phyloP scores from a whole-genome alignment of 305 asterid genomes.

The Petunia hybrid region DNA sequence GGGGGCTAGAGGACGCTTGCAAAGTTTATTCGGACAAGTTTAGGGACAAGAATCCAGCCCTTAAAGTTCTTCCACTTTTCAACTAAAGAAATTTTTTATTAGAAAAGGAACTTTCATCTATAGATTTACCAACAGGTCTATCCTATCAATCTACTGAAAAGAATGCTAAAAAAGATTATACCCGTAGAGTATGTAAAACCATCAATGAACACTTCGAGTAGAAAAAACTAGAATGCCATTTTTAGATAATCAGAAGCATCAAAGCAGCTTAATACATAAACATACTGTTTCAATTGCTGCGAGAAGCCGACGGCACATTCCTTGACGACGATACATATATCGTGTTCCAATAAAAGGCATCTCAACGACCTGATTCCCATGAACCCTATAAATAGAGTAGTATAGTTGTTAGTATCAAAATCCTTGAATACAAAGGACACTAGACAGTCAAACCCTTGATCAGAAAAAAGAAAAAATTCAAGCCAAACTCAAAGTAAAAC shows the following conservation, averaged over 20 bases:
- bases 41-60: neutral
- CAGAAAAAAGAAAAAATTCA: too few relatives aligned
- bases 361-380: slow-evolving; percentile 81
- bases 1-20: neutral
- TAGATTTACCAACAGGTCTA: neutral
- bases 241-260: neutral
- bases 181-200: neutral
- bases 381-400: slow-evolving; percentile 57
- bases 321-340: slow-evolving; percentile 75
- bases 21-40: neutral
- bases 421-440: neutral
- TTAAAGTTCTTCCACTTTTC: neutral
- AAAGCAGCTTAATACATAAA: slow-evolving; percentile 29
- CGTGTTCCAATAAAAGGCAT: slow-evolving; percentile 97
- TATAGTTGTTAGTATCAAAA: slow-evolving; percentile 6
- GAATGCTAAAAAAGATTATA: slow-evolving; percentile 4
- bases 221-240: slow-evolving; percentile 13
- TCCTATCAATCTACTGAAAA: neutral
- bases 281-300: slow-evolving; percentile 70
- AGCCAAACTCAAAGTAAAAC: neutral
- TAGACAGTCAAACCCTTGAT: too few relatives aligned
- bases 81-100: neutral
- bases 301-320: slow-evolving; percentile 85
- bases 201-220: neutral
- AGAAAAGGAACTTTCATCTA: neutral